Evolutionary conservation across 2,329 filamentous ascomycete species (phyloP), one percentile per base, ranked within the genome.

Genomic region (Colletotrichum liaoningense): DNA sequence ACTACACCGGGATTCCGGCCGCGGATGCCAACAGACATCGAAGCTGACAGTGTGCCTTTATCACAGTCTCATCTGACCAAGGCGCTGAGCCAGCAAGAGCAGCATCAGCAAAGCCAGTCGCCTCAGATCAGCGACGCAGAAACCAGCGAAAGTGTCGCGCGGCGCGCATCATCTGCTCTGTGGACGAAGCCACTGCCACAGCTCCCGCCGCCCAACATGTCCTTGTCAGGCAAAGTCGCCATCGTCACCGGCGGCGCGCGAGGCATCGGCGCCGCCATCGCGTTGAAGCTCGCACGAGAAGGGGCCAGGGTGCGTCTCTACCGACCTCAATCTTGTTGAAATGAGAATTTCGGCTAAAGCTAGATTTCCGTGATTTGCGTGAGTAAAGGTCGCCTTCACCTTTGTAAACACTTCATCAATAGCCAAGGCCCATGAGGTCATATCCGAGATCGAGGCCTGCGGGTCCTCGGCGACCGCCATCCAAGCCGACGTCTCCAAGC

Each of bases 191-290:
- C 74, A 46, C 66, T 75, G 26, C 74, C 74, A 42, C 74, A 74
- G 65, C 65, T 75, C 6, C 74, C 74, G 26, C 73, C 69, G 8
- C 70, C 74, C 19, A 69, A 76, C 58, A 73, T 76, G 65, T 67
- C 64, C 46, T 54, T 76, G 63, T 69, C 69, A 35, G 74, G 74
- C 60, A 76, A 76, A 55, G 73, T 75, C 42, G 74, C 73, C 62
- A 66, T 76, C 67, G 73, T 76, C 60, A 75, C 74, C 14, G 83
- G 83, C 19, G 76, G 75, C 83, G 84, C 88, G 79, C 87, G 89
- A 81, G 89, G 89, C 75, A 90, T 91, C 74, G 90, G 90, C 64
- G 86, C 86, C 69, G 87, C 86, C 69, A 90, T 91, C 82, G 89
- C 89, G 72, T 82, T 87, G 70, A 86, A 90, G 79, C 86, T 91